Conservation (phyloP, 129 eudicot species). For the Sambucus nigra region DNA sequence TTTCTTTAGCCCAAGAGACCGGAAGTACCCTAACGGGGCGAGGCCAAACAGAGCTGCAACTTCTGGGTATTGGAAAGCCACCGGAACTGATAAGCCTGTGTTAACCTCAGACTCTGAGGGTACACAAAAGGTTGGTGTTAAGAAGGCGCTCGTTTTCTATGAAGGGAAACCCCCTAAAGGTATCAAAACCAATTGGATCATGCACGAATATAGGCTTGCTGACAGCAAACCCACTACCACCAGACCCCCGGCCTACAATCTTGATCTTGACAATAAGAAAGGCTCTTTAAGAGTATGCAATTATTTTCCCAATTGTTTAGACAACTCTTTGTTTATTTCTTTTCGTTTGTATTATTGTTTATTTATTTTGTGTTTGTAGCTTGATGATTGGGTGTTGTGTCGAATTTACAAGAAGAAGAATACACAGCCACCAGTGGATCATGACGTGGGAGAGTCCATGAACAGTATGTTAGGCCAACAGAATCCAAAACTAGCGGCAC, state of each 20-base stretch:
- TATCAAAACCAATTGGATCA: conserved; percentile 46
- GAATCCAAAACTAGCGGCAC: background rate
- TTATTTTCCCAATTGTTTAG: no score
- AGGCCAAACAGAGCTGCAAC: conserved; percentile 46
- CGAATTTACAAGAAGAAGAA: conserved; percentile 46
- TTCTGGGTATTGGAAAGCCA: no score
- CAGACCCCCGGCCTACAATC: conserved; percentile 25
- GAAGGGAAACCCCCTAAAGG: conserved; percentile 50
- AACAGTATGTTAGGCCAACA: conserved; percentile 10
- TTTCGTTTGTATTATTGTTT: background rate
- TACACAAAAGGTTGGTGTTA: conserved; percentile 39
- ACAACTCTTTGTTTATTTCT: background rate
- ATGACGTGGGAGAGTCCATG: conserved; percentile 20
- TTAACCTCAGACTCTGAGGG: conserved; percentile 33
- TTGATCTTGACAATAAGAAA: conserved; percentile 24
- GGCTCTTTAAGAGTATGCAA: conserved; percentile 32
- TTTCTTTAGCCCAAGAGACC: no score
- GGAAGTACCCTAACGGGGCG: no score
- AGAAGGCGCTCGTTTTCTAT: conserved; percentile 45
- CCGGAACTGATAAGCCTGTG: conserved; percentile 47
- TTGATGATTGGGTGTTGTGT: conserved; percentile 49
- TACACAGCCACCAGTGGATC: conserved; percentile 27
- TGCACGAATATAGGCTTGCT: conserved; percentile 38
- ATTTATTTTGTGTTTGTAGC: background rate
- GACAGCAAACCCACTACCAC: conserved; percentile 21